phyloP scores from a whole-genome alignment of 116 monocot species.

The Zostera marina region DNA sequence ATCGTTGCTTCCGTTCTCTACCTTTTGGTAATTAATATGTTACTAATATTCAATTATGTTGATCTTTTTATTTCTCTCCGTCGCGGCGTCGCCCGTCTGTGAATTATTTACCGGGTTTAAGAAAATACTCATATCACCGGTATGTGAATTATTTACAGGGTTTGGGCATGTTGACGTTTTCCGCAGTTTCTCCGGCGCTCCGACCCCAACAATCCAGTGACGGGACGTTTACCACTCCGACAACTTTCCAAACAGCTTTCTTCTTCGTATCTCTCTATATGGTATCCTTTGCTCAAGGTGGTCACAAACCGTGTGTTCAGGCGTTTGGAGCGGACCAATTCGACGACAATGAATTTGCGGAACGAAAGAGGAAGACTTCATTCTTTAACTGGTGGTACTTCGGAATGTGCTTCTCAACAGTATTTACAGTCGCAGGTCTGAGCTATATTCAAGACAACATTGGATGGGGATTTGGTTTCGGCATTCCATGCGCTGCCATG shows the following conservation, averaged over 20 bases:
- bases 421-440: constrained; percentile 6
- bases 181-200: constrained; percentile 9
- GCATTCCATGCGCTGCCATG: constrained; percentile 45
- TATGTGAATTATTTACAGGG: constrained; percentile 16
- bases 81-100: no score
- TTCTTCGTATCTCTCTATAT: constrained; percentile 51
- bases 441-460: constrained; percentile 60
- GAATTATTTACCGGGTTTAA: constrained; percentile 20
- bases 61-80: not conserved
- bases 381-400: constrained; percentile 94
- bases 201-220: constrained; percentile 1
- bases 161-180: constrained; percentile 29
- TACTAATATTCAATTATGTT: not conserved
- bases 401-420: constrained; percentile 18
- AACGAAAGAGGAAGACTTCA: constrained; percentile 24
- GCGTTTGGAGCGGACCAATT: constrained; percentile 75
- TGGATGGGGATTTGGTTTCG: constrained; percentile 72
- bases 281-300: constrained; percentile 37
- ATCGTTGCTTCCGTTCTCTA: constrained; percentile 15
- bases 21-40: constrained; percentile 31
- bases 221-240: constrained; percentile 4
- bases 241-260: constrained; percentile 15
- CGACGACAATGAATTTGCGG: constrained; percentile 31
- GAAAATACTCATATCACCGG: no score
- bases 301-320: constrained; percentile 43